A percentile compares a stretch with the other conserved stretches of the same genome.
Conservation (phyloP, 192 early-diverging fungal genomes). For the Rhizophlyctis rosea region DNA sequence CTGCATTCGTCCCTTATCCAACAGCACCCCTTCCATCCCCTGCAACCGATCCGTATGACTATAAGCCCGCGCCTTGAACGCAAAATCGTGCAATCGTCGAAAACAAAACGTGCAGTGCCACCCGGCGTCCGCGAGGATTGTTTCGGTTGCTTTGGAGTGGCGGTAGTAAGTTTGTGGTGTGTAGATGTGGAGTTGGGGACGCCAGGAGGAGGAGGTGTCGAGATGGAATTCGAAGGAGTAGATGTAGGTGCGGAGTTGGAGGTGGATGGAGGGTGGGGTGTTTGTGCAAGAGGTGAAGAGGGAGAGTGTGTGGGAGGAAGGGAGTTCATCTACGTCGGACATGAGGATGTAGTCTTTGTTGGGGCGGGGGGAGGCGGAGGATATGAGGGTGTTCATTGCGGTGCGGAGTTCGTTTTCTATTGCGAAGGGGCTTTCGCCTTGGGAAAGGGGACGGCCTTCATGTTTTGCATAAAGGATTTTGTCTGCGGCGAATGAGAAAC, state of each 20-base stretch:
- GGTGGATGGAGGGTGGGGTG: slow-evolving; percentile 45
- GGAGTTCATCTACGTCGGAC: slow-evolving; percentile 63
- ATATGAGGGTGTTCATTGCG: slow-evolving; percentile 42
- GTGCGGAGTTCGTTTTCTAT: slow-evolving; percentile 44
- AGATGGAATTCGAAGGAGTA: slow-evolving; percentile 62
- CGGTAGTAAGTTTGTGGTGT: slow-evolving; percentile 27
- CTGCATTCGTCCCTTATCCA: slow-evolving; percentile 42
- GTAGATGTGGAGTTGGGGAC: slow-evolving; percentile 42
- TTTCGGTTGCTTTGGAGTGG: slow-evolving; percentile 33
- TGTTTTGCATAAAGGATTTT: slow-evolving; percentile 50
- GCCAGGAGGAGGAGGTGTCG: slow-evolving; percentile 44
- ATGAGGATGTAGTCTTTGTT: slow-evolving; percentile 49
- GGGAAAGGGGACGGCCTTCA: slow-evolving; percentile 17
- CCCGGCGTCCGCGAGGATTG: slow-evolving; percentile 54
- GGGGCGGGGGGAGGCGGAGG: slow-evolving; percentile 12
- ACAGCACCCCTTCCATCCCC: slow-evolving; percentile 15
- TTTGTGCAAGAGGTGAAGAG: slow-evolving; percentile 43
- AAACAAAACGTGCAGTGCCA: slow-evolving; percentile 72
- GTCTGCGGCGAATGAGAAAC: slow-evolving; percentile 52
- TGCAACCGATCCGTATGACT: slow-evolving; percentile 56
- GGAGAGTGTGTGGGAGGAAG: slow-evolving; percentile 37
- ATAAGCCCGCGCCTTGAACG: slow-evolving; percentile 63
- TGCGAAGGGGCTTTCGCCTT: slow-evolving; percentile 42
- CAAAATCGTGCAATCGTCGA: slow-evolving; percentile 47
- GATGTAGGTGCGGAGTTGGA: slow-evolving; percentile 51